Evolutionary conservation across 192 early-diverging fungal genomes (phyloP).

Genomic region (Coemansia sp.): DNA sequence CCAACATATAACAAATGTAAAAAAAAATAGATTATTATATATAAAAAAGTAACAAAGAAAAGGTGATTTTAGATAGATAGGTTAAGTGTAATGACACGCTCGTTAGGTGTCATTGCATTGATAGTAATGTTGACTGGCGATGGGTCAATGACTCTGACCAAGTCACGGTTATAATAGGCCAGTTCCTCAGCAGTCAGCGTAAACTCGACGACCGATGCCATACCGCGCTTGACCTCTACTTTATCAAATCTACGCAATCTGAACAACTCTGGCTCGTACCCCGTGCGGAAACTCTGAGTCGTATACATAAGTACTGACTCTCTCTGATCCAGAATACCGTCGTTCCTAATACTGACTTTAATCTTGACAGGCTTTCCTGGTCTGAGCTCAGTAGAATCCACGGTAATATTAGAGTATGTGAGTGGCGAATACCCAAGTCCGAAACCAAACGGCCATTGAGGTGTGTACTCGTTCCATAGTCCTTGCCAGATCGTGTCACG

Average conservation of each 20-base stretch:
- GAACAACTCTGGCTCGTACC: slow-evolving; percentile 60
- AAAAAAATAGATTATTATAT: neutral
- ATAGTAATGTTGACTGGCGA: slow-evolving; percentile 43
- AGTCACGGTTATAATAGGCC: slow-evolving; percentile 32
- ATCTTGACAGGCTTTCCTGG: slow-evolving; percentile 34
- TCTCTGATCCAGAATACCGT: slow-evolving; percentile 42
- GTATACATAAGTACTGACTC: slow-evolving; percentile 63
- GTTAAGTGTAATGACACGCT: slow-evolving; percentile 26
- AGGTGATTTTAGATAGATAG: slow-evolving; percentile 1
- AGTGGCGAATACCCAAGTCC: slow-evolving; percentile 61
- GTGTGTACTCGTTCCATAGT: slow-evolving; percentile 51
- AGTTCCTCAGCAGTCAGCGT: slow-evolving; percentile 46
- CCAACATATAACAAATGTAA: too few species aligned
- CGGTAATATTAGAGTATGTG: slow-evolving; percentile 52
- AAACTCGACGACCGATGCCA: slow-evolving; percentile 23
- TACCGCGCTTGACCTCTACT: slow-evolving; percentile 19
- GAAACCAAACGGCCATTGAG: slow-evolving; percentile 61
- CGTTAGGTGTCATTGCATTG: slow-evolving; percentile 37
- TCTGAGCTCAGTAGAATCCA: slow-evolving; percentile 3
- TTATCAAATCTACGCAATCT: slow-evolving; percentile 61
- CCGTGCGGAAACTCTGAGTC: slow-evolving; percentile 56
- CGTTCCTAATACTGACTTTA: slow-evolving; percentile 50
- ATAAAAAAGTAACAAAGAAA: neutral
- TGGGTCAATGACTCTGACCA: slow-evolving; percentile 31
- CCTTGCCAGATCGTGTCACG: slow-evolving; percentile 52